Conservation (phyloP, 345 rosid species). For the Abelmoschus esculentus region DNA sequence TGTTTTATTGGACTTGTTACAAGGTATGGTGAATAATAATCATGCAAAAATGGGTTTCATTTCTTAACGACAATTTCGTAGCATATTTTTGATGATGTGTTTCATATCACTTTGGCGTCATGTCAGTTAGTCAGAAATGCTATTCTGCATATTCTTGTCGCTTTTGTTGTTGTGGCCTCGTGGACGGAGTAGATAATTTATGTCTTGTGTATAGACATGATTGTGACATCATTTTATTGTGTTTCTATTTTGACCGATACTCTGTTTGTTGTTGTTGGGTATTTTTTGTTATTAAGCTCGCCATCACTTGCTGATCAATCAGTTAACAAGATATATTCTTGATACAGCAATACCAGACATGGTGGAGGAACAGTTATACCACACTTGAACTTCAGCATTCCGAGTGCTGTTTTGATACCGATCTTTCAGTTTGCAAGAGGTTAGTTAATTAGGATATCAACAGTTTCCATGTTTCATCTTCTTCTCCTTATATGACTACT, state of each 20-base stretch:
- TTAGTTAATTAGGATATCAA: slow-evolving; percentile 16
- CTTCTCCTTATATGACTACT: neutral
- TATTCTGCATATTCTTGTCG: neutral
- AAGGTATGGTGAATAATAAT: slow-evolving; percentile 38
- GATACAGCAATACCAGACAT: slow-evolving; percentile 79
- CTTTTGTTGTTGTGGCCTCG: neutral
- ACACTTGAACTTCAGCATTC: slow-evolving; percentile 90
- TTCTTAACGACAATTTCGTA: neutral
- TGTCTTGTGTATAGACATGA: neutral
- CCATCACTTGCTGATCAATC: neutral
- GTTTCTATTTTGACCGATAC: neutral
- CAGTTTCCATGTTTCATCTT: neutral
- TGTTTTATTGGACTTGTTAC: slow-evolving; percentile 58
- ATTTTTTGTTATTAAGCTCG: neutral
- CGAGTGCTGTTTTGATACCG: slow-evolving; percentile 67
- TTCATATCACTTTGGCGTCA: neutral
- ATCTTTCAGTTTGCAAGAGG: slow-evolving; percentile 75
- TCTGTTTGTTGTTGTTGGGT: too few relatives aligned
- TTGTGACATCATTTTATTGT: neutral
- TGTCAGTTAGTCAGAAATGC: neutral
- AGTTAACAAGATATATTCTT: slow-evolving; percentile 15
- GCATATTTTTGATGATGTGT: neutral
- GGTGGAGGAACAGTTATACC: slow-evolving; percentile 86
- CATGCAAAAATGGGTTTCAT: neutral
- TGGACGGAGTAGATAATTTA: neutral